Conservation (phyloP, 2,329 filamentous ascomycete species). For the Claviceps sp. region DNA sequence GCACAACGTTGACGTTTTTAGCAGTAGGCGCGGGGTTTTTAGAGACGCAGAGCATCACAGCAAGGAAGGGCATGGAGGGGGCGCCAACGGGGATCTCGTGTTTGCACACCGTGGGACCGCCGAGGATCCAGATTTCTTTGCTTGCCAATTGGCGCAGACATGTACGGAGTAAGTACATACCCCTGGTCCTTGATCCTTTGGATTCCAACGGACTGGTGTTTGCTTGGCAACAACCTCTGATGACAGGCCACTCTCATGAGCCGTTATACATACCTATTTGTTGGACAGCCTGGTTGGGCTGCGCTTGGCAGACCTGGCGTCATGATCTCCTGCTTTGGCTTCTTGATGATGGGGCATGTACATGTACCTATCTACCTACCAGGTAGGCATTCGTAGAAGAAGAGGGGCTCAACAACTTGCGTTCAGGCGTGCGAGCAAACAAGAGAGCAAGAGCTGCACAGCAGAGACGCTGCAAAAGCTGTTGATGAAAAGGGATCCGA, state of each 20-base stretch:
- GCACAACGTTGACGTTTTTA: not conserved
- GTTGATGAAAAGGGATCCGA: too few relatives aligned
- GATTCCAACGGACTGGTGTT: not conserved
- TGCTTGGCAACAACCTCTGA: not conserved
- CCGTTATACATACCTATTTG: constrained; percentile 3
- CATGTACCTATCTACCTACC: too few relatives aligned
- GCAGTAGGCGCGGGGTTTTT: constrained; percentile 3
- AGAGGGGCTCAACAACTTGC: not conserved
- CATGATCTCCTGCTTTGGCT: not conserved
- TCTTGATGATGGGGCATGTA: constrained; percentile 1
- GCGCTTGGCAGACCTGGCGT: not conserved
- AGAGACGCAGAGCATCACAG: not conserved
- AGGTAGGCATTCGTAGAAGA: not conserved
- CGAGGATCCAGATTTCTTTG: constrained; percentile 1
- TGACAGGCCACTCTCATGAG: constrained; percentile 1
- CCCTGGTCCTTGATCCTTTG: not conserved
- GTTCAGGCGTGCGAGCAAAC: not conserved
- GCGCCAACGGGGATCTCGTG: too few relatives aligned
- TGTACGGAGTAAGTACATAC: not conserved
- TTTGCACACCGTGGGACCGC: not conserved
- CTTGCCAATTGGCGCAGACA: constrained; percentile 3
- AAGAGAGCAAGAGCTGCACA: too few relatives aligned
- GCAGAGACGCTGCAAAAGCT: too few relatives aligned
- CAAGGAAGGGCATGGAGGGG: not conserved
- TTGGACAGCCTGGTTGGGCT: constrained; percentile 6